Base-by-base conservation (phyloP, 805 yeast genomes). In the Candida khao-thaluensis region DNA sequence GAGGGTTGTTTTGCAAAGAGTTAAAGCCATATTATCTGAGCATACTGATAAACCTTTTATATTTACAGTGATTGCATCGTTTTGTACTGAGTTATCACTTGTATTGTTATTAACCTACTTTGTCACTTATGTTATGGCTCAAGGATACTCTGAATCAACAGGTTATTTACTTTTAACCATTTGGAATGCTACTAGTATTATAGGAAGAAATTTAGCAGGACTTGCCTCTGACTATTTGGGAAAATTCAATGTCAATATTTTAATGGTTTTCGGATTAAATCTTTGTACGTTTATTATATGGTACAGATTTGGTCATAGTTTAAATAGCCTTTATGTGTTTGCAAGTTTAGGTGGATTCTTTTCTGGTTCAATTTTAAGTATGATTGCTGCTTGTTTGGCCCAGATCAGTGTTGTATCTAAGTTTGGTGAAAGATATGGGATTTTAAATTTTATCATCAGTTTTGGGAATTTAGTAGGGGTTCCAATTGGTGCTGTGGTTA, bases 191-290 rank as follows among this genome's bases (percentile, higher is more conserved):
- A 45, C 61, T 18, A 66, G 85, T 0, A 59, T 78, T 0, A 43
- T 71, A 1, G 85, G 87, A 3, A 60, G 87, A 32, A 62, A 65
- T 11, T 42, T 77, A 4, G 82, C 85, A 0, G 84, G 82, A 3
- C 56, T 63, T 35, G 42, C 71, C 3, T 80, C 85, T 2, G 85
- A 79, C 50, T 52, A 52, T 21, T 48, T 65, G 34, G 88, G 88
- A 3, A 65, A 73, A 16, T 79, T 72, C 56, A 82, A 80, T 52
- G 53, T 65, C 17, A 62, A 60, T 47, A 50, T 66, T 16, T 21
- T 48, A 14, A 63, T 66, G 70, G 44, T 64, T 10, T 9, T 48
- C 2, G 50, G 57, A 6, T 56, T 51, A 31, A 44, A 49, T 18
- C 11, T 62, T 7, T 47, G 56, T 26, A 52, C 62, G 5, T 51